A percentile compares a stretch with the other conserved stretches of the same genome.
phyloP scores from a whole-genome alignment of 73 alveolate genomes.

The Tetrahymena borealis region DNA sequence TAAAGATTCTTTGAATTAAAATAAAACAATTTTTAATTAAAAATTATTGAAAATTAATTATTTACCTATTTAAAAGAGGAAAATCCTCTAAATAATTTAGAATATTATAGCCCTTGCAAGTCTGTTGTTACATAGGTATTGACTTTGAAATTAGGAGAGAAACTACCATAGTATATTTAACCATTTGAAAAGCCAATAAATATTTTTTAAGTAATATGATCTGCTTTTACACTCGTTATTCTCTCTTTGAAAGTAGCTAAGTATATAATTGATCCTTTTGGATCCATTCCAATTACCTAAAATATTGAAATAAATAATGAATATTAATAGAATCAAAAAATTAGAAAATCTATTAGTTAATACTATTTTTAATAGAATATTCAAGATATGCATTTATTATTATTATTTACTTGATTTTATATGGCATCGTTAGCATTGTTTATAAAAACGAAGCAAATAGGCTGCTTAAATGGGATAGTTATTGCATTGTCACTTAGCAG shows the following conservation, averaged over 20 bases:
- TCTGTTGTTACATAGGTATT: neutral
- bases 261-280: neutral
- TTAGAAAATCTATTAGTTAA: no score
- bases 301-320: neutral
- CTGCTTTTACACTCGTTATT: neutral
- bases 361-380: no score
- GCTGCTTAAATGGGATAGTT: neutral
- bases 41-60: neutral
- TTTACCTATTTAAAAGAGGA: neutral
- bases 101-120: neutral
- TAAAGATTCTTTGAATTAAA: neutral
- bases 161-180: neutral
- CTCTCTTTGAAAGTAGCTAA: neutral
- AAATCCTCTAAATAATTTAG: neutral
- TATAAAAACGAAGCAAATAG: neutral
- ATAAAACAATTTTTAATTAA: neutral
- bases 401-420: neutral
- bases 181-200: neutral
- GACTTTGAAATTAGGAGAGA: neutral
- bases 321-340: neutral
- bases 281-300: neutral
- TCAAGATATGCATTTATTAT: no score
- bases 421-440: neutral
- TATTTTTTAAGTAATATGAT: neutral
- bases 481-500: neutral